Percentiles rank a stretch among this genome's conserved stretches.
phyloP scores from a whole-genome alignment of 169 alveolate species.

The Plasmodium falciparum region DNA sequence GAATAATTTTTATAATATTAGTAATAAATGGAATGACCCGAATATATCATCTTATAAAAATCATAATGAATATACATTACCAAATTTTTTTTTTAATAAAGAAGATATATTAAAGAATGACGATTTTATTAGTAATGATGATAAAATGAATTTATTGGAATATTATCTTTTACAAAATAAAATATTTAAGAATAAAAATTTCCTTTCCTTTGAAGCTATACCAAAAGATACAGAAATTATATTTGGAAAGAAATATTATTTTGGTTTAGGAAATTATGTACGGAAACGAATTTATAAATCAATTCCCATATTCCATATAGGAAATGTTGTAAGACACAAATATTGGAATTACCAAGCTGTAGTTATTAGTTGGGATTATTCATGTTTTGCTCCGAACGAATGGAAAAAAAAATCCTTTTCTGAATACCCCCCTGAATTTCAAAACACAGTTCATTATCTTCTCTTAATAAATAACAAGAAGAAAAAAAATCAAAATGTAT shows the following conservation, averaged over 20 bases:
- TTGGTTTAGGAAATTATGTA: constrained; percentile 74
- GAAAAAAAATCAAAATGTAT: not conserved
- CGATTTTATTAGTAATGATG: constrained; percentile 37
- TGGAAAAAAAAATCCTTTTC: constrained; percentile 64
- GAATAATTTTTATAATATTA: not conserved
- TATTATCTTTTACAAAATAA: constrained; percentile 15
- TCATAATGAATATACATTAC: too few relatives aligned
- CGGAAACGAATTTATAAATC: constrained; percentile 66
- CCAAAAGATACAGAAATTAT: constrained; percentile 47
- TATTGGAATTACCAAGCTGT: constrained; percentile 76
- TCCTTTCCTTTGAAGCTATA: constrained; percentile 32
- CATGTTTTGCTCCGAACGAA: constrained; percentile 57
- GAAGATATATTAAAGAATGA: constrained; percentile 8
- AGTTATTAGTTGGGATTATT: constrained; percentile 73
- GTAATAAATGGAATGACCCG: not conserved
- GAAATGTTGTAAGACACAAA: constrained; percentile 69
- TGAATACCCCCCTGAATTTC: constrained; percentile 55
- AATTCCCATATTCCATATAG: constrained; percentile 69
- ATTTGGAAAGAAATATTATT: constrained; percentile 61
- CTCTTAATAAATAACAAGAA: constrained; percentile 38
- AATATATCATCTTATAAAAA: not conserved
- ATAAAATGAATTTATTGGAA: constrained; percentile 29
- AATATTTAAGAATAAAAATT: constrained; percentile 38
- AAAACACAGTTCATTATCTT: constrained; percentile 63
- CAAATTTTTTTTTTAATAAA: not conserved